Evolutionary conservation across 2,329 filamentous ascomycete species (phyloP), one percentile per base, ranked within the genome.

Genomic region (Westerdykella aurantiaca): DNA sequence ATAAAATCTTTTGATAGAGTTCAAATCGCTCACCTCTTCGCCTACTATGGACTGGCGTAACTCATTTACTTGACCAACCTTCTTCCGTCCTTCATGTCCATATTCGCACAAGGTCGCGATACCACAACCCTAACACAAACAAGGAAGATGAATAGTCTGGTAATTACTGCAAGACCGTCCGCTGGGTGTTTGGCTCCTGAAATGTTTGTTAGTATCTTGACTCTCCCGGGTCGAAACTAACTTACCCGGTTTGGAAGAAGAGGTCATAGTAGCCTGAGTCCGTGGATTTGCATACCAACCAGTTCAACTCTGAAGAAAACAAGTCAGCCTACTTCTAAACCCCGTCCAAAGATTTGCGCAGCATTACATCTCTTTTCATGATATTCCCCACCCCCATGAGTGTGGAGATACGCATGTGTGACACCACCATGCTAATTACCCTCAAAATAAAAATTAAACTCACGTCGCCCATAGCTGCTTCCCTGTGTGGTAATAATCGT

Each of bases 81-180:
- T 5, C 3, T 29, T 9, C 25, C 25, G 10, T 10, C 7, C 2
- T 29, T 12, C 25, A 29, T 29, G 7, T 9, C 25, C 25, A 29
- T 29, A 29, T 29, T 3, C 25, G 11, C 25, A 29, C 10, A 9
- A 29, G 10, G 25, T 4, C 25, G 4, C 10, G 4, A 5, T 12
- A 3, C 25, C 7, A 29, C 25, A 9, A 7, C 25, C 25, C 23
- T 13, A 73, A 40, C 74, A 77, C 31, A 78, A 52, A 49, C 74
- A 77, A 25, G 75, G 76, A 53, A 78, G 56, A 61, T 79, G 76
- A 43, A 79, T 64, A 22, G 73, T 76, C 66, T 78, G 74, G 46
- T 73, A 77, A 55, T 78, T 78, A 50, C 72, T 78, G 52, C 76
- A 79, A 5, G 67, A 72, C 58, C 64, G 66, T 2, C 73, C 75